Percentiles rank a stretch among this genome's conserved stretches.
Conservation (phyloP, 768 basidiomycete genomes). For the Agrocybe praecox region DNA sequence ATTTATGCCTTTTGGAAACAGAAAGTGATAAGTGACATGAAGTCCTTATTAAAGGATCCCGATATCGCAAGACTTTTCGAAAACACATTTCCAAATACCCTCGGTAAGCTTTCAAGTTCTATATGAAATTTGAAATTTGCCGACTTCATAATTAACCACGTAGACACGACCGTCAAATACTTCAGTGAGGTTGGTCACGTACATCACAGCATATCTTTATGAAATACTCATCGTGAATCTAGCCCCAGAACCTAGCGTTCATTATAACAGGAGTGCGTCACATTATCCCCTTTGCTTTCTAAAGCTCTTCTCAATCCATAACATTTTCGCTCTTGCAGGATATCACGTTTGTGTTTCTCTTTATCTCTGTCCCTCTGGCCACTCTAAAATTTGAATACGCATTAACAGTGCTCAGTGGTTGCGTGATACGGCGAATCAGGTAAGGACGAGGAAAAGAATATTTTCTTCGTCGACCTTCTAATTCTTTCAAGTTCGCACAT, state of each 20-base stretch:
- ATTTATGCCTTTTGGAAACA: slow-evolving; percentile 22
- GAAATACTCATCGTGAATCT: not conserved
- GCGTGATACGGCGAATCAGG: slow-evolving; percentile 81
- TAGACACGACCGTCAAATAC: slow-evolving; percentile 82
- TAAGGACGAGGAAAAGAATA: slow-evolving; percentile 21
- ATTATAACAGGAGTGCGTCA: slow-evolving; percentile 73
- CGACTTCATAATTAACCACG: no score
- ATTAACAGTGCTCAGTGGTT: slow-evolving; percentile 77
- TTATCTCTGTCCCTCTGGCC: not conserved
- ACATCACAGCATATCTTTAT: not conserved
- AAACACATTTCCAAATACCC: slow-evolving; percentile 82
- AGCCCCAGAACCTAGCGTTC: slow-evolving; percentile 75
- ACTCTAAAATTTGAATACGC: slow-evolving; percentile 6
- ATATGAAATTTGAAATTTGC: slow-evolving; percentile 1
- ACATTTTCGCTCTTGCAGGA: slow-evolving; percentile 42
- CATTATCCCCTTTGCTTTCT: not conserved
- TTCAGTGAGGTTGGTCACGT: slow-evolving; percentile 51
- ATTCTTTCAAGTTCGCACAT: slow-evolving; percentile 61
- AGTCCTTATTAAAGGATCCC: slow-evolving; percentile 67
- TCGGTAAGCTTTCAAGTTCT: slow-evolving; percentile 46
- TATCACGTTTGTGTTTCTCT: slow-evolving; percentile 57
- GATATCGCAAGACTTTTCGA: slow-evolving; percentile 80
- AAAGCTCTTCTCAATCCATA: not conserved
- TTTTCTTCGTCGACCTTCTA: not conserved
- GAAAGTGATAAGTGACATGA: slow-evolving; percentile 81